These are phyloP conservation scores for Penicillium parvum DNA, from an alignment of 495 filamentous ascomycete species.

Conservation along the genomic window DNA sequence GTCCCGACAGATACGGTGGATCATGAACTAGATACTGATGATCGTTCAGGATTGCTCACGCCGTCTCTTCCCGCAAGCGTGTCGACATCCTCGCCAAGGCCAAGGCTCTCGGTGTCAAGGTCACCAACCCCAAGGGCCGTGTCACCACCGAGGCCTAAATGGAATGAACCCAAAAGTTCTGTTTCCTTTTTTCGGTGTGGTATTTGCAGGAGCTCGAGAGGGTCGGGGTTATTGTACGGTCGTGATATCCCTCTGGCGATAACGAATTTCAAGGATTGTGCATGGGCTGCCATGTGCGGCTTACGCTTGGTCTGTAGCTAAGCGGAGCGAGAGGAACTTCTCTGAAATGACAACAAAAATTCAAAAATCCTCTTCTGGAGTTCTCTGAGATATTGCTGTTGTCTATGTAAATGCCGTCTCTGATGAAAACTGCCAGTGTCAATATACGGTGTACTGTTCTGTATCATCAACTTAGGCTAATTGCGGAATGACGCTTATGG, in stretches of 20 bases:
- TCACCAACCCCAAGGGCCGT: conserved; percentile 98
- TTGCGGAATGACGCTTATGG: too few species aligned
- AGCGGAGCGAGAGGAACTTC: conserved; percentile 29
- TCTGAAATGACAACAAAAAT: conserved; percentile 37
- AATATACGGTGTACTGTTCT: too few species aligned
- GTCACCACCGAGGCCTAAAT: conserved; percentile 93
- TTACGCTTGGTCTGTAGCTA: conserved; percentile 26
- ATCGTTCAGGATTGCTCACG: conserved; percentile 79
- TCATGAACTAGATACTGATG: neutral
- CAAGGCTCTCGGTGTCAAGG: conserved; percentile 96
- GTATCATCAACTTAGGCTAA: too few species aligned
- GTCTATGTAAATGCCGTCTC: too few species aligned
- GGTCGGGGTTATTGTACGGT: conserved; percentile 31
- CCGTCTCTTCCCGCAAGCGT: conserved; percentile 96
- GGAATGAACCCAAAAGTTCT: conserved; percentile 33
- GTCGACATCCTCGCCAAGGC: conserved; percentile 93
- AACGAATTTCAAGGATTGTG: conserved; percentile 35
- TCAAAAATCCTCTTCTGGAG: conserved; percentile 21
- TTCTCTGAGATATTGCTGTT: neutral
- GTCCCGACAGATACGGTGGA: conserved; percentile 26
- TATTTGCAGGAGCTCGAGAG: conserved; percentile 23
- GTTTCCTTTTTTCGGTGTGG: conserved; percentile 25
- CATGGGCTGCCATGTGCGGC: conserved; percentile 30
- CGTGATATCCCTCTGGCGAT: conserved; percentile 32
- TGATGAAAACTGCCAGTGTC: too few species aligned